Evolutionary conservation across 73 alveolate genomes (phyloP).

Genomic region (Urostyla sp.): DNA sequence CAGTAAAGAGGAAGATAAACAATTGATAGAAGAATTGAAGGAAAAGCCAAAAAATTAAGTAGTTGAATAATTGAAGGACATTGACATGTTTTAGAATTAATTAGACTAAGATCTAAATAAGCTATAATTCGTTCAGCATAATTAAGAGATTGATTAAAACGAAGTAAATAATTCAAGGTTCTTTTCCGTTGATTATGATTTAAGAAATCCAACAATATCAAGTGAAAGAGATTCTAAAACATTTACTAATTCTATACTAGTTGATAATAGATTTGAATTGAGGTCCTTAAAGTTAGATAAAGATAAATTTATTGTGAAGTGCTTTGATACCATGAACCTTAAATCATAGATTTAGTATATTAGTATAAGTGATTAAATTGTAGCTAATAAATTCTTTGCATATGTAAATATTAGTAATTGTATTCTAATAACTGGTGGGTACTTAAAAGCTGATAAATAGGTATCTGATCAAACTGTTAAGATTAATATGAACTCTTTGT

Average conservation of each 20-base stretch:
- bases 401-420: constrained; percentile 39
- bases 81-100: too few species aligned
- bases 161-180: too few species aligned
- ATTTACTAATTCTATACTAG: not conserved
- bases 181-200: too few species aligned
- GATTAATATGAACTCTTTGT: not conserved
- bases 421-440: constrained; percentile 36
- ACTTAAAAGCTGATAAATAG: constrained; percentile 24
- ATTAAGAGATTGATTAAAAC: too few species aligned
- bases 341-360: not conserved
- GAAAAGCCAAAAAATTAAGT: constrained; percentile 11
- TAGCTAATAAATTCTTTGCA: constrained; percentile 14
- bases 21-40: not conserved
- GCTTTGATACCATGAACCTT: constrained; percentile 17
- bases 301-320: constrained; percentile 45
- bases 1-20: not conserved
- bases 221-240: constrained; percentile 17
- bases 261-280: constrained; percentile 26
- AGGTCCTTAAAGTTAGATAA: constrained; percentile 22
- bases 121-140: not conserved
- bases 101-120: too few species aligned
- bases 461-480: constrained; percentile 4
- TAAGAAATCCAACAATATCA: constrained; percentile 43
- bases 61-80: too few species aligned
- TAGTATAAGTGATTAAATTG: not conserved